Percentiles rank a stretch among this genome's conserved stretches.
Evolutionary conservation across 2,329 filamentous ascomycete genomes (phyloP).

Genomic region (Madurella mycetomatis): DNA sequence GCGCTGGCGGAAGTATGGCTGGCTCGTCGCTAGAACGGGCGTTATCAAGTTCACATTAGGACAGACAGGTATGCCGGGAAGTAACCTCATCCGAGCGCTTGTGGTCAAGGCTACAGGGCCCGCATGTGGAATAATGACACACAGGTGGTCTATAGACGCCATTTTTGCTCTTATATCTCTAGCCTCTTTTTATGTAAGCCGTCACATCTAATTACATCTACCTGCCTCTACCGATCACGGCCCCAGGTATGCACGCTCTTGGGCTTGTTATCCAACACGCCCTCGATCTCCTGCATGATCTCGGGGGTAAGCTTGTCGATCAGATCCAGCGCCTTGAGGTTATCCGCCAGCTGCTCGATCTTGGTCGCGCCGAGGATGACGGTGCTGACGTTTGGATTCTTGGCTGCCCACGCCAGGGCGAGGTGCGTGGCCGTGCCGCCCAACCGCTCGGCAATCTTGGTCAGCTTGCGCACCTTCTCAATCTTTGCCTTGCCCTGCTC

Average conservation of each 20-base stretch:
- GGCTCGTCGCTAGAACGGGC: no score
- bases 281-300: constrained; percentile 55
- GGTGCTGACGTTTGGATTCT: constrained; percentile 56
- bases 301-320: constrained; percentile 55
- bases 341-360: constrained; percentile 56
- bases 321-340: constrained; percentile 47
- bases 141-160: no score
- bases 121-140: no score
- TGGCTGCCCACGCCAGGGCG: constrained; percentile 58
- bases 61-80: no score
- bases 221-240: constrained; percentile 13
- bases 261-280: constrained; percentile 30
- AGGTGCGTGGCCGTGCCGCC: constrained; percentile 51
- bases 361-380: constrained; percentile 59
- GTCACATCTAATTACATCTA: not conserved
- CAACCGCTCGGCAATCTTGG: constrained; percentile 60
- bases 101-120: no score
- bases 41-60: no score
- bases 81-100: no score
- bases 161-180: no score
- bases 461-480: constrained; percentile 54
- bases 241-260: constrained; percentile 20
- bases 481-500: constrained; percentile 49
- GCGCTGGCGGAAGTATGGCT: no score
- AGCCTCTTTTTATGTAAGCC: no score